phyloP scores from a whole-genome alignment of 2,329 filamentous ascomycete genomes.

The Stenocarpella maydis region DNA sequence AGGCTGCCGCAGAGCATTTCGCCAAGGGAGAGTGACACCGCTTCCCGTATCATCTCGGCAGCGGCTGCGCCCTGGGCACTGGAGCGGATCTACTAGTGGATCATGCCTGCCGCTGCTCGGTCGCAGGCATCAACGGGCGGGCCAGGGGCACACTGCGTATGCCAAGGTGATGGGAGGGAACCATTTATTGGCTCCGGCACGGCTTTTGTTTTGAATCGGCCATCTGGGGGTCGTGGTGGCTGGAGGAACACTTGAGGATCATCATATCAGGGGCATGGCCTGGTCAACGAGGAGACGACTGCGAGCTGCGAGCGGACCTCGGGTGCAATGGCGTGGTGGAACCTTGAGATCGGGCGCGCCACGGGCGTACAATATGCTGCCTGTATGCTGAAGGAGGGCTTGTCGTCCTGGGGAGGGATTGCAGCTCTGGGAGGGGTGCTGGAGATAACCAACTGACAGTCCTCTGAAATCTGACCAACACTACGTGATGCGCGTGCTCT shows the following conservation, averaged over 20 bases:
- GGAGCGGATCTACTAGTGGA: neutral
- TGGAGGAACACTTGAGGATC: too few species aligned
- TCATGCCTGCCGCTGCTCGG: neutral
- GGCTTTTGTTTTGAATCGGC: neutral
- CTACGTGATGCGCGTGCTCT: neutral
- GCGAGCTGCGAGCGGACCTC: too few species aligned
- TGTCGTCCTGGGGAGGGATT: neutral
- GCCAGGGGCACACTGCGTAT: neutral
- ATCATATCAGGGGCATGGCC: neutral
- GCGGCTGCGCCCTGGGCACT: neutral
- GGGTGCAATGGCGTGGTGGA: neutral
- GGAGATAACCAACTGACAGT: neutral
- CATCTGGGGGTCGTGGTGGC: neutral
- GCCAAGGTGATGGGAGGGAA: neutral
- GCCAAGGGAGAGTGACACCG: slow-evolving; percentile 1
- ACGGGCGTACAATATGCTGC: neutral
- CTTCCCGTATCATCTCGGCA: neutral
- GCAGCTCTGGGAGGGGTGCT: neutral
- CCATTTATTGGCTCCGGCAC: neutral
- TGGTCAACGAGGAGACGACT: neutral
- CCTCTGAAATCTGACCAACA: neutral
- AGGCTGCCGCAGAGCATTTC: slow-evolving; percentile 28
- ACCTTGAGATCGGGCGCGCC: neutral
- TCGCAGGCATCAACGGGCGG: too few species aligned
- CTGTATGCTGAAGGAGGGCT: neutral